Evolutionary conservation across 2,329 filamentous ascomycete genomes (phyloP), one percentile per base, ranked within the genome.

Genomic region (Epichloe sibirici): DNA sequence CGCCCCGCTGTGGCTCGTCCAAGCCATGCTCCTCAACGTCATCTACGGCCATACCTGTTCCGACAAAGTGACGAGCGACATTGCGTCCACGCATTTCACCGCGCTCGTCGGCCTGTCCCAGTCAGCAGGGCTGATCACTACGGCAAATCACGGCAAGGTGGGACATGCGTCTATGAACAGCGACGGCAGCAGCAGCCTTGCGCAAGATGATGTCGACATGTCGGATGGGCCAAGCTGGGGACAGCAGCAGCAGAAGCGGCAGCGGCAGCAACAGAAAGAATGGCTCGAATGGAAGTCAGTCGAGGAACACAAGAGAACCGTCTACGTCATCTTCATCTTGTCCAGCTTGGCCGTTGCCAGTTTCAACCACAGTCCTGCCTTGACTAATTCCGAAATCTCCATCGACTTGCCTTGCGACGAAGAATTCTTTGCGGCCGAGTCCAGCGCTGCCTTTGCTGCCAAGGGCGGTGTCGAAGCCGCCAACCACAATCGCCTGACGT

Each of bases 31-130:
- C 8, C 76, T 98, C 49, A 97, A 95, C 64, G 88, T 97, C 39
- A 87, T 96, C 15, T 97, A 95, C 65, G 91, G 91, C 13, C 88
- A 96, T 67, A 94, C 95, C 59, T 95, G 90, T 65, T 89, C 88
- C 39, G 91, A 97, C 66, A 91, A 94, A 71, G 85, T 83, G 51
- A 86, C 89, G 23, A 89, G 88, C 55, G 90, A 96, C 65, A 94
- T 95, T 62, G 91, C 91, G 1, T 90, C 86, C 57, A 95, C 88
- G 1, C 91, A 97, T 65, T 94, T 88, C 65, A 88, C 90, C 7
- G 88, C 90, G 21, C 73, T 98, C 43, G 89, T 96, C 51, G 95
- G 89, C 65, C 79, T 98, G 49, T 90, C 91, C 4, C 85, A 90
- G 63, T 88, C 90, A 37, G 90, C 91, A n/a, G 86, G 89, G 51